These are phyloP conservation scores for Serendipita sp. DNA, from an alignment of 768 basidiomycete genomes.

Conservation along the genomic window DNA sequence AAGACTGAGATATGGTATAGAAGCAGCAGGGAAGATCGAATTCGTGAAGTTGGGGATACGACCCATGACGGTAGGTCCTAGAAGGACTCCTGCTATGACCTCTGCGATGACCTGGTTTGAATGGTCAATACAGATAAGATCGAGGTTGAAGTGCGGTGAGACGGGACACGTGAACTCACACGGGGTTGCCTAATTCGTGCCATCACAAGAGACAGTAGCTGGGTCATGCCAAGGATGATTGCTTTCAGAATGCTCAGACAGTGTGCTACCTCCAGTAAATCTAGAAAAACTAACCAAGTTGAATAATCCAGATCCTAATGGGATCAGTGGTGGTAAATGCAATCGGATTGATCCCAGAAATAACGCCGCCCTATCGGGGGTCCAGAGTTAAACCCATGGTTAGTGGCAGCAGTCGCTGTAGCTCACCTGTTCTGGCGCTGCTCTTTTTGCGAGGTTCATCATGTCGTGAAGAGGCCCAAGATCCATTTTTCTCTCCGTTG, in stretches of 20 bases:
- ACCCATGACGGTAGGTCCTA: conserved; percentile 57
- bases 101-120: conserved; percentile 49
- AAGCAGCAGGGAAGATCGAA: conserved; percentile 61
- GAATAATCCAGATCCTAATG: conserved; percentile 58
- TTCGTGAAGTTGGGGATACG: conserved; percentile 78
- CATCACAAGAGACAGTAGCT: conserved; percentile 53
- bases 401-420: not conserved
- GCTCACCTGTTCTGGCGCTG: conserved; percentile 33
- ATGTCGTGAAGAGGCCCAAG: conserved; percentile 22
- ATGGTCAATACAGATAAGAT: not conserved
- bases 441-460: conserved; percentile 24
- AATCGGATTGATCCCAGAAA: conserved; percentile 60
- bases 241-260: not conserved
- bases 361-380: conserved; percentile 44
- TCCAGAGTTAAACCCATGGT: not conserved
- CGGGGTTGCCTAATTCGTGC: conserved; percentile 63
- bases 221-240: conserved; percentile 73
- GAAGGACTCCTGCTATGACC: conserved; percentile 76
- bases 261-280: not conserved
- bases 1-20: conserved; percentile 63
- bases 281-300: conserved; percentile 39
- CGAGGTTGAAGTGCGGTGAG: not conserved
- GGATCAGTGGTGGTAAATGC: conserved; percentile 50
- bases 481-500: conserved; percentile 26
- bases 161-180: conserved; percentile 22